Conservation (phyloP, 768 basidiomycete genomes). For the Podaxis mareebaensis region DNA sequence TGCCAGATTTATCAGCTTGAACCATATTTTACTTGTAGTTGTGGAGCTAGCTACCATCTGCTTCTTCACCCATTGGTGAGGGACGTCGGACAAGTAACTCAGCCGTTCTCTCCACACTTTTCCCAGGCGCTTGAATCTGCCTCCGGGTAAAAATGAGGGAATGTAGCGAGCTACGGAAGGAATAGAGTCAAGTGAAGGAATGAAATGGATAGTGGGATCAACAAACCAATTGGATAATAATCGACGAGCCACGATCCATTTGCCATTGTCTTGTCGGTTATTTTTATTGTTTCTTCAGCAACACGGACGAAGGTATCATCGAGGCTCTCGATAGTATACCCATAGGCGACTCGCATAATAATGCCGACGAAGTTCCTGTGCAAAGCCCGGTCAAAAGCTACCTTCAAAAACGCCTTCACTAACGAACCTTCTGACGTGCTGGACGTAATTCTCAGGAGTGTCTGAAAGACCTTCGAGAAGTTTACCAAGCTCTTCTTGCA, state of each 20-base stretch:
- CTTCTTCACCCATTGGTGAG: constrained; percentile 45
- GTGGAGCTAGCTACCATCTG: constrained; percentile 36
- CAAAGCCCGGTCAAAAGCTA: background rate
- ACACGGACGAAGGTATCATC: constrained; percentile 40
- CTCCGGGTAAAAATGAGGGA: constrained; percentile 52
- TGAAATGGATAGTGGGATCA: background rate
- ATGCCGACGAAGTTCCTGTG: constrained; percentile 37
- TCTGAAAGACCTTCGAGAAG: constrained; percentile 34
- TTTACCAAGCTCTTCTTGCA: constrained; percentile 35
- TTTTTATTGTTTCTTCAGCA: constrained; percentile 39
- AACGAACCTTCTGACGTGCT: constrained; percentile 39
- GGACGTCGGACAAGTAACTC: constrained; percentile 36
- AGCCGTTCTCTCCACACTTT: constrained; percentile 38
- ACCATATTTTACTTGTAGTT: background rate
- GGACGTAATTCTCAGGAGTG: constrained; percentile 31
- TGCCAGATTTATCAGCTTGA: constrained; percentile 13
- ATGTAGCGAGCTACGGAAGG: constrained; percentile 41
- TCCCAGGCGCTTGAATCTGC: constrained; percentile 48
- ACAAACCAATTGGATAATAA: constrained; percentile 38
- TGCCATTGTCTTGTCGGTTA: constrained; percentile 39
- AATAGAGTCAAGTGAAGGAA: background rate
- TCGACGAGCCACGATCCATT: constrained; percentile 48
- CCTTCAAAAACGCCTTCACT: background rate
- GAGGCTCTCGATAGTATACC: constrained; percentile 34
- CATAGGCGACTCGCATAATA: constrained; percentile 45